Base-by-base conservation (phyloP, 306 rosid genomes). In the Casuarina equisetifolia region DNA sequence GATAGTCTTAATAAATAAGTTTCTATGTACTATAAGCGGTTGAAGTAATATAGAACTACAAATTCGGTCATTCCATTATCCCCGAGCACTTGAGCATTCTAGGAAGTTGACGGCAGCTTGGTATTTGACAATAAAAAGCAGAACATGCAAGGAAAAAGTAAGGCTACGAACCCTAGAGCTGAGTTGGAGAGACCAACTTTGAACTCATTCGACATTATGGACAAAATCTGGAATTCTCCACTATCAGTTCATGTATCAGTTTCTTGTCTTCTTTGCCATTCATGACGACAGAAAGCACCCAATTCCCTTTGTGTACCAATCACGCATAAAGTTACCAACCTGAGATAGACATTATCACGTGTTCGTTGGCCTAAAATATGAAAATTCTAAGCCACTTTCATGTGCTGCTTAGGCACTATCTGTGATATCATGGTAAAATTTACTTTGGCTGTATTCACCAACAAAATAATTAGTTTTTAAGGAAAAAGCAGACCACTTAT, bases 201-300 rank as follows among this genome's bases (percentile, higher is more conserved):
- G 61, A 69, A 49, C 76, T 76, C 82, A 76, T 76, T 73, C 44
- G 73, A 76, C 78, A 80, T 74, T 57, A 58, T 46, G 20, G 8
- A 64, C 40, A 48, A 3, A 48, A 48, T 48, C 7, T 19, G 72
- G 59, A 79, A 80, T 84, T 84, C 84, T 73, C 67, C 84, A 80
- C 79, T 67, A 73, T 72, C 81, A 79, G 73, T 75, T 44, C 46
- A 53, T 68, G 20, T 15, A 54, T 63, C 2, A 1, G 0, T 12
- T 53, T n/a, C 17, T 25, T 55, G 50, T 74, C 68, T 68, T 15
- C 9, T 77, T 74, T 69, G 43, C 51, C 57, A 63, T 10, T 5
- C 40, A 36, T 35, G 36, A 40, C 5, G 17, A 20, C 73, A 69
- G 20, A 35, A 69, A 67, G 42, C 72, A 69, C 16, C 9, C 73